Percentiles rank a stretch among this genome's conserved stretches.
Conservation (phyloP, 331 rosid genomes). For the Acacia concinna region DNA sequence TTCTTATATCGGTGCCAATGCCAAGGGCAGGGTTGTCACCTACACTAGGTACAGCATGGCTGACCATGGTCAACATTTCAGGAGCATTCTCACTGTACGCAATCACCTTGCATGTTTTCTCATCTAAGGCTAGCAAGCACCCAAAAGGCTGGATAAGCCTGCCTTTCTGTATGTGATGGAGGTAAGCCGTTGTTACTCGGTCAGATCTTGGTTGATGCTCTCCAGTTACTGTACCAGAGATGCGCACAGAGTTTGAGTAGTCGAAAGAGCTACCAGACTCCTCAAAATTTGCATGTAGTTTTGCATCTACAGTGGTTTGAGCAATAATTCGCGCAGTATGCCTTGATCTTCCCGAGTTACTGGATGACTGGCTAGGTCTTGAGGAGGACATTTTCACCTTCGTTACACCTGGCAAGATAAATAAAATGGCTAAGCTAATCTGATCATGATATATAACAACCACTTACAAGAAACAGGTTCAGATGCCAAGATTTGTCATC, state of each 20-base stretch:
- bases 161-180: conserved; percentile 87
- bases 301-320: conserved; percentile 95
- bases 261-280: conserved; percentile 88
- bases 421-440: conserved; percentile 10
- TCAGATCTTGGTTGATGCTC: conserved; percentile 69
- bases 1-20: conserved; percentile 77
- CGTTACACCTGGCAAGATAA: conserved; percentile 34
- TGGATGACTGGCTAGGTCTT: conserved; percentile 78
- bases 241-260: conserved; percentile 83
- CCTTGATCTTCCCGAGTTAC: conserved; percentile 77
- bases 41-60: conserved; percentile 97
- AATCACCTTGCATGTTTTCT: conserved; percentile 82
- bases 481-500: neutral
- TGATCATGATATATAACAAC: neutral
- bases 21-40: conserved; percentile 95
- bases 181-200: conserved; percentile 88
- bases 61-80: conserved; percentile 91
- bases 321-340: conserved; percentile 75
- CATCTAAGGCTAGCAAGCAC: conserved; percentile 87
- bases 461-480: neutral
- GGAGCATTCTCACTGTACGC: conserved; percentile 97
- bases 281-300: conserved; percentile 89
- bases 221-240: conserved; percentile 42
- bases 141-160: conserved; percentile 94
- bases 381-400: conserved; percentile 73